A percentile compares a stretch with the other conserved stretches of the same genome.
Evolutionary conservation across 495 filamentous ascomycete genomes (phyloP).

Genomic region (Neurospora sp.): DNA sequence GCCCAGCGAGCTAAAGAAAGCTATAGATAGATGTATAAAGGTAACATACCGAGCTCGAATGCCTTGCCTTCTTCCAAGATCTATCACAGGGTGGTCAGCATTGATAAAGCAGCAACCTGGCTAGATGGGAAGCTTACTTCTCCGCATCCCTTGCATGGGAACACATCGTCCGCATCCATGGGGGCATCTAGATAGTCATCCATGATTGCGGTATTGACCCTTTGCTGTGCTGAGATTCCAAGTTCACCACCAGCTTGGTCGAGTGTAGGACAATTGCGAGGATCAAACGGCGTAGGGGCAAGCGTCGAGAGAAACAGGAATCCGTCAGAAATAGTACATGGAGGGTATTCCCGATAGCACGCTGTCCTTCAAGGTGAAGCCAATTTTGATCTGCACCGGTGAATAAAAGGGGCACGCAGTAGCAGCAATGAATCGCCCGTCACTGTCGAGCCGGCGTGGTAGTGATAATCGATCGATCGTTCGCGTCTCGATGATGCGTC

Average conservation of each 20-base stretch:
- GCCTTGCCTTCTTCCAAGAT: conserved; percentile 97
- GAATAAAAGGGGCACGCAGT: neutral
- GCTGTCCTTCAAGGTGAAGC: neutral
- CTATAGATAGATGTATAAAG: neutral
- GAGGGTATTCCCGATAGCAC: neutral
- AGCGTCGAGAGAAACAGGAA: neutral
- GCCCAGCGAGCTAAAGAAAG: neutral
- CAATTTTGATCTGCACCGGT: neutral
- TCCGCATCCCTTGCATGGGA: conserved; percentile 95
- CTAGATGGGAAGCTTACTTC: conserved; percentile 49
- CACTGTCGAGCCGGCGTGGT: neutral
- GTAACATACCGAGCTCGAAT: conserved; percentile 82
- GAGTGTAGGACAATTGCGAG: neutral
- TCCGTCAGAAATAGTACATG: conserved; percentile 2
- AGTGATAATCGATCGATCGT: neutral
- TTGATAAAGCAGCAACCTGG: neutral
- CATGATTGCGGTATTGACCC: conserved; percentile 20
- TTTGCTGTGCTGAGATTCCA: neutral
- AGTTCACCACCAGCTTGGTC: neutral
- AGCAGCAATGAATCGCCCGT: neutral
- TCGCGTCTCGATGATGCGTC: neutral
- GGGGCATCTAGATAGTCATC: conserved; percentile 67
- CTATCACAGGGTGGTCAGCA: conserved; percentile 23
- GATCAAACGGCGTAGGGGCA: neutral
- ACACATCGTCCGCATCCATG: conserved; percentile 82